These are phyloP conservation scores for Santalum album DNA, from an alignment of 164 flowering plant genomes.

Conservation along the genomic window DNA sequence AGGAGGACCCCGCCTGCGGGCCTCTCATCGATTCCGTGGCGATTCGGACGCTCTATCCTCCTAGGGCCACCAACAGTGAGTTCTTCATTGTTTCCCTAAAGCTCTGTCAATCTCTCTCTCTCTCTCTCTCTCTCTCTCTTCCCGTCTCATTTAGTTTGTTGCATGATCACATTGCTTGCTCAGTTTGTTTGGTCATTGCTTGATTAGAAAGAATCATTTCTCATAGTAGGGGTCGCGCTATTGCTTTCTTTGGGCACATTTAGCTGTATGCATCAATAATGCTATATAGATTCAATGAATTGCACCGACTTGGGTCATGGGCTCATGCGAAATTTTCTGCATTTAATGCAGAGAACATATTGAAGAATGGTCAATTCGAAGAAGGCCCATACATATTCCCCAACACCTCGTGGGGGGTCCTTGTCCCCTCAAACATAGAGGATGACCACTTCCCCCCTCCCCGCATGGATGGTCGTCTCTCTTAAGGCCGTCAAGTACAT, in stretches of 20 bases:
- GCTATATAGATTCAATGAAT: too few species aligned
- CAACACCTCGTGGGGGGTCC: conserved; percentile 50
- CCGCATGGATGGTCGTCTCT: conserved; percentile 72
- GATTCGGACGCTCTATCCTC: conserved; percentile 54
- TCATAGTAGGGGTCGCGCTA: too few species aligned
- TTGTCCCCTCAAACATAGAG: conserved; percentile 63
- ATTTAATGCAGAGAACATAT: conserved; percentile 45
- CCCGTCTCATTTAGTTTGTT: conserved; percentile 12
- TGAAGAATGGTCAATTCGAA: conserved; percentile 61
- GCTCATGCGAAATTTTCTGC: too few species aligned
- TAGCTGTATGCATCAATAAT: too few species aligned
- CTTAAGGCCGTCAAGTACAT: conserved; percentile 66
- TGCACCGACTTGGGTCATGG: too few species aligned
- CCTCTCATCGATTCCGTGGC: conserved; percentile 85
- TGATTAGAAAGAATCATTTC: too few species aligned
- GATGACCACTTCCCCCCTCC: conserved; percentile 63
- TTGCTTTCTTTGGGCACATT: too few species aligned
- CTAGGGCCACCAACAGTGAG: conserved; percentile 62
- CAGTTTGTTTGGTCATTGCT: too few species aligned
- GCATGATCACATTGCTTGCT: too few species aligned
- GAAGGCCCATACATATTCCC: conserved; percentile 62
- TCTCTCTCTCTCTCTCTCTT: background rate
- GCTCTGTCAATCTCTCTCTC: background rate
- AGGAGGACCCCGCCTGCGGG: conserved; percentile 95
- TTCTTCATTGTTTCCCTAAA: conserved; percentile 3